Percentiles rank a stretch among this genome's conserved stretches.
phyloP scores from a whole-genome alignment of 306 rosid genomes.

The Bauhinia variegata region DNA sequence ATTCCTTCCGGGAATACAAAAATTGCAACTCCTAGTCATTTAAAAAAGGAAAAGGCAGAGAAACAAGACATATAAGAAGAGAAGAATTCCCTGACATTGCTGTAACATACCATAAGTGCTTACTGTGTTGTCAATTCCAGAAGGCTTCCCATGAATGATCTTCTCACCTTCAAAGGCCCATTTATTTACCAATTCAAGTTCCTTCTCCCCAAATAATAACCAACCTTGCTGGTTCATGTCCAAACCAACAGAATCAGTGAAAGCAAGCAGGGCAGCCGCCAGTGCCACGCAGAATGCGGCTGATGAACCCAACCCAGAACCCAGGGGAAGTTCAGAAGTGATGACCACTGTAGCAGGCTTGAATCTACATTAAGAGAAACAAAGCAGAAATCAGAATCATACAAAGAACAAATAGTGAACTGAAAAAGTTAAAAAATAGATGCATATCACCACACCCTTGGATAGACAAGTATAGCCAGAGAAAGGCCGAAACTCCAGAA shows the following conservation, averaged over 20 bases:
- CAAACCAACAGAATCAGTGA: slow-evolving; percentile 59
- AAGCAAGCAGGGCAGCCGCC: slow-evolving; percentile 72
- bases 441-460: slow-evolving; percentile 57
- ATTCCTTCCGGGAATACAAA: slow-evolving; percentile 4
- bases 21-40: background rate
- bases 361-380: slow-evolving; percentile 51
- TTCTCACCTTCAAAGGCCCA: slow-evolving; percentile 99
- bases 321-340: slow-evolving; percentile 86
- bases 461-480: slow-evolving; percentile 83
- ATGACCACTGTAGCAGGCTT: slow-evolving; percentile 83
- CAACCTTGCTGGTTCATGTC: slow-evolving; percentile 69
- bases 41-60: too few species aligned
- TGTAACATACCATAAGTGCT: slow-evolving; percentile 77
- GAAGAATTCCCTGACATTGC: slow-evolving; percentile 14
- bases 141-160: slow-evolving; percentile 93
- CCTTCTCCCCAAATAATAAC: slow-evolving; percentile 60
- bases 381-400: background rate
- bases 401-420: slow-evolving; percentile 4
- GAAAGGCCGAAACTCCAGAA: slow-evolving; percentile 80
- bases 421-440: background rate
- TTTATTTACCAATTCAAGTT: slow-evolving; percentile 74
- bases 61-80: slow-evolving; percentile 17
- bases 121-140: slow-evolving; percentile 96
- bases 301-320: slow-evolving; percentile 94
- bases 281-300: slow-evolving; percentile 84